These are phyloP conservation scores for Dactylellina drechsleri DNA, from an alignment of 2,329 filamentous ascomycete genomes.

Conservation along the genomic window DNA sequence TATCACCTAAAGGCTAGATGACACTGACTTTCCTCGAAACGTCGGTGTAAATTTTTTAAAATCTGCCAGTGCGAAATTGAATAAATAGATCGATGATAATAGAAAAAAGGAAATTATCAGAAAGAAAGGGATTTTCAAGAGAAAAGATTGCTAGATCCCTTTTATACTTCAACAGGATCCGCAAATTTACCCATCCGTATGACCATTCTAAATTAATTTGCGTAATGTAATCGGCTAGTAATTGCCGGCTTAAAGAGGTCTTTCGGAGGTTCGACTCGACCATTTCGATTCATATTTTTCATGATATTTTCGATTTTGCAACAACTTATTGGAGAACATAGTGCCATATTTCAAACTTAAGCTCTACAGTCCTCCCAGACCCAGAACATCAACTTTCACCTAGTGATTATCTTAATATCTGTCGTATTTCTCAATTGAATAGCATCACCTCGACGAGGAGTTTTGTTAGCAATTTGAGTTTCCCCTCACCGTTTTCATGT, in stretches of 20 bases:
- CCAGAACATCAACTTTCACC: neutral
- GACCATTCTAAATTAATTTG: neutral
- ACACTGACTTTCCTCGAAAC: too few relatives aligned
- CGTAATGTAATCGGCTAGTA: conserved; percentile 34
- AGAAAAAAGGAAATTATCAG: too few relatives aligned
- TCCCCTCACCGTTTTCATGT: conserved; percentile 27
- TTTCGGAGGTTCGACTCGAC: conserved; percentile 19
- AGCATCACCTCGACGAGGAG: conserved; percentile 11
- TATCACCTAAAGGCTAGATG: too few relatives aligned
- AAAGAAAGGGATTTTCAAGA: neutral
- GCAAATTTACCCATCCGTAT: conserved; percentile 28
- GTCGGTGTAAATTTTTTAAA: too few relatives aligned
- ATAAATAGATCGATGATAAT: too few relatives aligned
- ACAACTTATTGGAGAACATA: conserved; percentile 32
- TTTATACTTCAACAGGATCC: conserved; percentile 36
- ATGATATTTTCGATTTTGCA: neutral
- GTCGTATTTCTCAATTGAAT: neutral
- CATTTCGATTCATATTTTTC: too few relatives aligned
- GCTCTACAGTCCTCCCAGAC: neutral
- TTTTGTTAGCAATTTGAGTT: conserved; percentile 19
- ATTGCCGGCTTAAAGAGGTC: conserved; percentile 8
- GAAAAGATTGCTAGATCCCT: neutral
- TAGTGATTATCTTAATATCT: conserved; percentile 10
- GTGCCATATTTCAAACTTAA: conserved; percentile 13
- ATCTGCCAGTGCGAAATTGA: too few relatives aligned